phyloP scores from a whole-genome alignment of 192 early-diverging fungal genomes.

The Pilaira anomala region DNA sequence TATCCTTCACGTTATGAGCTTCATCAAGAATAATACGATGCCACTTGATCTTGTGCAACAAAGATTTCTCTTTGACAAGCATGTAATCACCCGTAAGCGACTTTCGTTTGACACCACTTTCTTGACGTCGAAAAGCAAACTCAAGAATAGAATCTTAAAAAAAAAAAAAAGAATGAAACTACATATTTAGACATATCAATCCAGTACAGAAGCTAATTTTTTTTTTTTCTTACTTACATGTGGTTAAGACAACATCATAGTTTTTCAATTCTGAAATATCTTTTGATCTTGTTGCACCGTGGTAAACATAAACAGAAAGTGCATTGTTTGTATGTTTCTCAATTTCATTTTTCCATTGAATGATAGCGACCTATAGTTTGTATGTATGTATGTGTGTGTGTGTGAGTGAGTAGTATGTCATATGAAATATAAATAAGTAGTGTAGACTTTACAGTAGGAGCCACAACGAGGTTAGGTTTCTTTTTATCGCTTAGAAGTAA shows the following conservation, averaged over 20 bases:
- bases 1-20: constrained; percentile 90
- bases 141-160: constrained; percentile 75
- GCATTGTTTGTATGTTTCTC: constrained; percentile 54
- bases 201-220: neutral
- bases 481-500: constrained; percentile 63
- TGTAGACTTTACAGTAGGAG: constrained; percentile 63
- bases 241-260: constrained; percentile 78
- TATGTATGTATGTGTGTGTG: neutral
- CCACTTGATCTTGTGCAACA: constrained; percentile 77
- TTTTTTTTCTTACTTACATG: constrained; percentile 43
- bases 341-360: constrained; percentile 88
- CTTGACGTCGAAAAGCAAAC: constrained; percentile 64
- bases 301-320: constrained; percentile 66
- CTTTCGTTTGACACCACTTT: constrained; percentile 63
- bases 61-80: constrained; percentile 58
- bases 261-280: constrained; percentile 49
- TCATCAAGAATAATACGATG: constrained; percentile 79
- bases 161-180: too few species aligned
- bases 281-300: constrained; percentile 63
- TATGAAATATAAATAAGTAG: neutral
- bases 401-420: neutral
- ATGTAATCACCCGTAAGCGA: constrained; percentile 30
- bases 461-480: constrained; percentile 78
- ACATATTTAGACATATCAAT: too few species aligned
- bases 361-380: constrained; percentile 56